Evolutionary conservation across 2,329 filamentous ascomycete species (phyloP).

Genomic region (Lecanosticta acicola): DNA sequence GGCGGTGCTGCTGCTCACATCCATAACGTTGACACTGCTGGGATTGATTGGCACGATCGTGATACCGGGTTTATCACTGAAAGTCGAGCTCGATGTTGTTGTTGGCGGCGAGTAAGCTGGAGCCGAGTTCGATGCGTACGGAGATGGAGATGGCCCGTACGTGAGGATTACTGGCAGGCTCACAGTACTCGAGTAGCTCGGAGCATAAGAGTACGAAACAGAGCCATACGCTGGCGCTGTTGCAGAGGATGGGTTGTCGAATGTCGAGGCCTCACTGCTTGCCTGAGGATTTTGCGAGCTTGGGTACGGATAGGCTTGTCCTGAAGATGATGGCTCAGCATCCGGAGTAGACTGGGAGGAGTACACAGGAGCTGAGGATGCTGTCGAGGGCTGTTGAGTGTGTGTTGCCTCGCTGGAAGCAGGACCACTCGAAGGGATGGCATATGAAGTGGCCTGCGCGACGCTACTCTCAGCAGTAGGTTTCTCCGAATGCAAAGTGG

Average conservation of each 20-base stretch:
- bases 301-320: not conserved
- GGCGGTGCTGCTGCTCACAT: not conserved
- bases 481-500: too few relatives aligned
- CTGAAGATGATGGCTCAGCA: too few relatives aligned
- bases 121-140: not conserved
- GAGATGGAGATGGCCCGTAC: not conserved
- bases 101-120: not conserved
- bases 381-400: not conserved
- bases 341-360: too few relatives aligned
- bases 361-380: too few relatives aligned
- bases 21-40: not conserved
- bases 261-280: not conserved
- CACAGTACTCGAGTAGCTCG: not conserved
- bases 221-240: not conserved
- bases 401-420: not conserved
- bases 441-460: not conserved
- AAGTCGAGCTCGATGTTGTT: not conserved
- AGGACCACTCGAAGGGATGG: not conserved
- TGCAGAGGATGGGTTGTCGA: not conserved
- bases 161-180: not conserved
- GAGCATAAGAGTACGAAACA: not conserved
- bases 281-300: not conserved
- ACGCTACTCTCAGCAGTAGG: too few relatives aligned
- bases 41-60: constrained; percentile 1
- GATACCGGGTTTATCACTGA: not conserved